Base-by-base conservation (phyloP, 116 monocot species). In the Posidonia oceanica region DNA sequence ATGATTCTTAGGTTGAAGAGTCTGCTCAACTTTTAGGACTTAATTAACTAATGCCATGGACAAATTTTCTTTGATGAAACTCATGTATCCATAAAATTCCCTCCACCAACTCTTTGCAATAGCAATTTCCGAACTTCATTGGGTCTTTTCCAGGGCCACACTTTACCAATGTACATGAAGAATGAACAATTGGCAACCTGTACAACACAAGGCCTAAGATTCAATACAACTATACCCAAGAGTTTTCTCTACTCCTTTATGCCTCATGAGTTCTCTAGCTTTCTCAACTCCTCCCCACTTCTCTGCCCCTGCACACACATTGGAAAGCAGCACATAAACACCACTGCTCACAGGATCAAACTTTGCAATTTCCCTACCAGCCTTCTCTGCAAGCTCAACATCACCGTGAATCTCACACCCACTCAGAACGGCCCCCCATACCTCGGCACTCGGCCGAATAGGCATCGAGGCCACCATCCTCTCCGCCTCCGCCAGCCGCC, bases 321-420 rank as follows among this genome's bases (percentile, higher is more conserved):
- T 75, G 10, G 80, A 80, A 17, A 75, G 67, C 29, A 75, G 75
- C 67, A 75, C 80, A 56, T 61, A 71, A 61, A 75, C 66, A 7
- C 80, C 80, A 53, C 80, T 80, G 3, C 61, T 68, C 71, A 22
- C 29, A 39, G 71, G 71, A 72, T 67, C 54, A 52, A 80, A 63
- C 48, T 72, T 72, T 14, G 54, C 64, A 4, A 80, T 16, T 37
- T 55, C 40, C 14, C 37, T 21, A 42, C 64, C 15, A 12, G 59
- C 39, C 65, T 63, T 54, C 67, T 79, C 74, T n/a, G 64, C 72
- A 53, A 71, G 59, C 14, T 72, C 67, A 16, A 67, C 53, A 21
- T 80, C 54, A 20, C 71, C 80, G 41, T 80, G 67, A 16, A 54
- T 71, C 75, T 75, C 75, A 61, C 75, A 80, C 39, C 80, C 80